phyloP scores from a whole-genome alignment of 2,329 filamentous ascomycete genomes.

The Zasmidium cellare region DNA sequence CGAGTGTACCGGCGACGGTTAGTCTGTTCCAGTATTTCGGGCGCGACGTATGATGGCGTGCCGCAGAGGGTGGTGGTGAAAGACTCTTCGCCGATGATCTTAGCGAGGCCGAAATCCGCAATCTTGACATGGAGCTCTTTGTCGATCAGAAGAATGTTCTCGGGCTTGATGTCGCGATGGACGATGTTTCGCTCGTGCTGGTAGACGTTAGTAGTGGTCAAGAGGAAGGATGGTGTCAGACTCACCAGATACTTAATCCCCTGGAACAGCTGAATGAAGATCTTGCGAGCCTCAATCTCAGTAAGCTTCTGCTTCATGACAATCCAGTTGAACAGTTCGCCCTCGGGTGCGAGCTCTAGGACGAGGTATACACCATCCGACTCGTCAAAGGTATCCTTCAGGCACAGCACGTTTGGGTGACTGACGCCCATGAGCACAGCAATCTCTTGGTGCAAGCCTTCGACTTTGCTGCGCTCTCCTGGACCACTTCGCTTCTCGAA shows the following conservation, averaged over 20 bases:
- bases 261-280: slow-evolving; percentile 89
- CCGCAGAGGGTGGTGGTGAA: slow-evolving; percentile 95
- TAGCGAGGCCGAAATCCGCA: slow-evolving; percentile 94
- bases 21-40: slow-evolving; percentile 84
- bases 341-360: slow-evolving; percentile 84
- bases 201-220: slow-evolving; percentile 10
- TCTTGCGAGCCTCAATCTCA: slow-evolving; percentile 78
- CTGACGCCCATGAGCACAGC: slow-evolving; percentile 96
- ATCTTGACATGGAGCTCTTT: slow-evolving; percentile 85
- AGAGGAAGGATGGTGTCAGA: slow-evolving; percentile 26
- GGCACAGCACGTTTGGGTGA: slow-evolving; percentile 86
- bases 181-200: slow-evolving; percentile 97
- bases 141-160: slow-evolving; percentile 89
- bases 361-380: slow-evolving; percentile 87
- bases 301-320: slow-evolving; percentile 85
- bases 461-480: slow-evolving; percentile 79
- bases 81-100: slow-evolving; percentile 97
- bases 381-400: slow-evolving; percentile 95
- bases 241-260: slow-evolving; percentile 92
- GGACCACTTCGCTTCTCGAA: slow-evolving; percentile 84
- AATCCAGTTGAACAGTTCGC: slow-evolving; percentile 94
- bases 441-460: slow-evolving; percentile 91
- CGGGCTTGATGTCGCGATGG: slow-evolving; percentile 95
- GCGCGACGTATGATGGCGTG: slow-evolving; percentile 87
- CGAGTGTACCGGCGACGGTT: slow-evolving; percentile 86